Conservation (phyloP, 148 eudicot species). For the Fagopyrum esculentum region DNA sequence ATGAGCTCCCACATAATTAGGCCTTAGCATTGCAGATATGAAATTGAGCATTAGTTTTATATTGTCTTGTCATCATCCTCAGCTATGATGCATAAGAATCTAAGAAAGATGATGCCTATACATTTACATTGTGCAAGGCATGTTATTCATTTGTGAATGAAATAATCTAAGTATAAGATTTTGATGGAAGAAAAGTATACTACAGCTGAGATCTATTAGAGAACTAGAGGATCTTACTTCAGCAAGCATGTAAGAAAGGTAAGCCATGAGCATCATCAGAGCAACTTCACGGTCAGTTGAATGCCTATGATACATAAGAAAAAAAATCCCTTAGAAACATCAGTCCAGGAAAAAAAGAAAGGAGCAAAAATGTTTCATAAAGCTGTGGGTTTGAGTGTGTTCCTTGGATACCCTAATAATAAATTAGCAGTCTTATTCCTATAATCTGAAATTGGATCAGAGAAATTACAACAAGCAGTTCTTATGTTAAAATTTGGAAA, state of each 20-base stretch:
- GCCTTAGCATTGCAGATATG: not conserved
- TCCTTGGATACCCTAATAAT: not conserved
- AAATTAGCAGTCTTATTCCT: not conserved
- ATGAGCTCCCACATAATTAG: constrained; percentile 9
- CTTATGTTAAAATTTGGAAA: not conserved
- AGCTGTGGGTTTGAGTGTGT: not conserved
- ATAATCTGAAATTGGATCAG: not conserved
- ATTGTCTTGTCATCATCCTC: not conserved
- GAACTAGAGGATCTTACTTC: constrained; percentile 37
- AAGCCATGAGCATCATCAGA: constrained; percentile 84
- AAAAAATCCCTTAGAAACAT: constrained; percentile 12
- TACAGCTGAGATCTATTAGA: not conserved
- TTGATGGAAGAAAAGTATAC: not conserved
- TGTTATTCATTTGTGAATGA: not conserved
- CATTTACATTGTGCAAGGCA: not conserved
- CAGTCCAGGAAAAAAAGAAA: not conserved
- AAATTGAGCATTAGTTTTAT: not conserved
- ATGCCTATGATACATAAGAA: constrained; percentile 39
- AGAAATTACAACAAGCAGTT: not conserved
- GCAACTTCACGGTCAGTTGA: constrained; percentile 90
- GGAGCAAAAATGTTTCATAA: not conserved
- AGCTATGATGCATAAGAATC: not conserved
- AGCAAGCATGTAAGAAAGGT: constrained; percentile 77
- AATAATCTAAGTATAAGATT: not conserved
- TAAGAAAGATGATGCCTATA: not conserved